Evolutionary conservation across 139 green algal species (phyloP).

Genomic region (Ulvella scutata): DNA sequence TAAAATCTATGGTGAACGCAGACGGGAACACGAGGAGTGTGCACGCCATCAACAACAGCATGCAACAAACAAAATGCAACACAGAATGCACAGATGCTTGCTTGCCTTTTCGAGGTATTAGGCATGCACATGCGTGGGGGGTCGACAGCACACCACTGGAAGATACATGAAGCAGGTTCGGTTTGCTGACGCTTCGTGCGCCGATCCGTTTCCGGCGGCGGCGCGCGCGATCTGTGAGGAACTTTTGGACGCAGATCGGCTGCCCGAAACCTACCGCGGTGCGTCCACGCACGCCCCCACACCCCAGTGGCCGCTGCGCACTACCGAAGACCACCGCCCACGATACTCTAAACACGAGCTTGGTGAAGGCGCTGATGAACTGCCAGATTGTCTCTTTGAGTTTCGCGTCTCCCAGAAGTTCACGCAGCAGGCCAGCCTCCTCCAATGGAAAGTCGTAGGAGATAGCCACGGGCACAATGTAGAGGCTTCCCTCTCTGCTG

Average conservation of each 20-base stretch:
- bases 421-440: slow-evolving; percentile 12
- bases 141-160: neutral
- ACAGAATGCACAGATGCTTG: too few relatives aligned
- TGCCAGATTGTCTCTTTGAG: slow-evolving; percentile 8
- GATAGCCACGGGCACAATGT: slow-evolving; percentile 20
- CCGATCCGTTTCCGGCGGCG: neutral
- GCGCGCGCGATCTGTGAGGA: slow-evolving; percentile 3
- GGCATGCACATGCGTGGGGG: too few relatives aligned
- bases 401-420: slow-evolving; percentile 18
- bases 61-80: too few relatives aligned
- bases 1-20: too few relatives aligned
- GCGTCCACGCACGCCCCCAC: slow-evolving; percentile 8
- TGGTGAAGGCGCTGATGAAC: slow-evolving; percentile 7
- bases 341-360: neutral
- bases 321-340: slow-evolving; percentile 2
- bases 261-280: slow-evolving; percentile 12
- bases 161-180: neutral
- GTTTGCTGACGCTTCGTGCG: neutral
- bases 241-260: slow-evolving; percentile 12
- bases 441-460: slow-evolving; percentile 22
- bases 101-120: too few relatives aligned
- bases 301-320: slow-evolving; percentile 7
- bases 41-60: too few relatives aligned
- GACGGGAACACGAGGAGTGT: too few relatives aligned
- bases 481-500: neutral